A percentile compares a stretch with the other conserved stretches of the same genome.
Conservation (phyloP, 176 grass and related monocot species). For the maize (Zea mays) region DNA sequence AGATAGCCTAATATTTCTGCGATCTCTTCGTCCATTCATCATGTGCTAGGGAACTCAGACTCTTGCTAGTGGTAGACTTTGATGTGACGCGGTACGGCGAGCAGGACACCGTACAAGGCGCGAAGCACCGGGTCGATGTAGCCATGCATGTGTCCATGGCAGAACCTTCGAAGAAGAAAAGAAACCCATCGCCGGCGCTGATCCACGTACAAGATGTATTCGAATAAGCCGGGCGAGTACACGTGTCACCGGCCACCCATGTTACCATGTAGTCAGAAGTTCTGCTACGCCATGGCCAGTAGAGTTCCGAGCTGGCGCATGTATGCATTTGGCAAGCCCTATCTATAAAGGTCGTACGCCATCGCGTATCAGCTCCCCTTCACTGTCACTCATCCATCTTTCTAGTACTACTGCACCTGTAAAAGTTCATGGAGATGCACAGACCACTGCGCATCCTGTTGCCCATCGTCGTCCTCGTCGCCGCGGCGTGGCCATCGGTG, state of each 20-base stretch:
- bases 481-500: not conserved
- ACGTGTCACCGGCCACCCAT: not conserved
- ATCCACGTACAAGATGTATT: not conserved
- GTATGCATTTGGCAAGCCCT: not conserved
- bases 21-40: too few species aligned
- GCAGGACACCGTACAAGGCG: too few species aligned
- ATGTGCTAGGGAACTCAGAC: too few species aligned
- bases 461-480: slow-evolving; percentile 2
- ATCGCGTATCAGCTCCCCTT: not conserved
- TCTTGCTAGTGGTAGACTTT: too few species aligned
- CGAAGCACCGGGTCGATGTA: too few species aligned
- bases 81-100: too few species aligned
- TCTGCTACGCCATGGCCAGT: not conserved
- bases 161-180: not conserved
- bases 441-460: not conserved
- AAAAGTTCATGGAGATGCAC: not conserved
- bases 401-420: not conserved
- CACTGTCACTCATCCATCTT: not conserved
- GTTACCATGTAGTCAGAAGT: not conserved
- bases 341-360: not conserved
- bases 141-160: not conserved
- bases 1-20: too few species aligned
- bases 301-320: not conserved
- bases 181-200: not conserved
- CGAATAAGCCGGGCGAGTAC: not conserved